Conservation (phyloP, 1,284 basidiomycete genomes). For the Stygiomarasmius scandens region DNA sequence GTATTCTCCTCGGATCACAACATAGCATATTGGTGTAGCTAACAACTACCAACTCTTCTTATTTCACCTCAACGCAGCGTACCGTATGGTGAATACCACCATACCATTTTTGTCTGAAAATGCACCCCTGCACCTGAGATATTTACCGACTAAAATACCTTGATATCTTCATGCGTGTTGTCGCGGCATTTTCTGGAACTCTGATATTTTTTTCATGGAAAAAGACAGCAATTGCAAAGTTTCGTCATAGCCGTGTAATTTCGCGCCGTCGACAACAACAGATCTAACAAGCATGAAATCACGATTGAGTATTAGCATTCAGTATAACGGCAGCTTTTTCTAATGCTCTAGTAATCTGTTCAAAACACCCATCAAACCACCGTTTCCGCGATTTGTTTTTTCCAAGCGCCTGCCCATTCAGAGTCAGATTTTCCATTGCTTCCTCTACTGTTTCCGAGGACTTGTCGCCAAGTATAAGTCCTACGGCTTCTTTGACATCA, state of each 20-base stretch:
- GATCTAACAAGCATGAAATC: background rate
- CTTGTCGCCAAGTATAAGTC: conserved; percentile 23
- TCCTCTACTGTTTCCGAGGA: conserved; percentile 31
- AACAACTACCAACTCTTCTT: too few relatives aligned
- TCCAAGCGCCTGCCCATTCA: conserved; percentile 23
- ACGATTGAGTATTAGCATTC: background rate
- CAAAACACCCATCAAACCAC: conserved; percentile 68
- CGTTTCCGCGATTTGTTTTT: conserved; percentile 27
- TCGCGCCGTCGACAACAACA: too few relatives aligned
- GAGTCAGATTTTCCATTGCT: conserved; percentile 35
- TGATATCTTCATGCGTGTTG: too few relatives aligned
- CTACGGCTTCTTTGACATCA: conserved; percentile 36
- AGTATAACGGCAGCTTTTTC: conserved; percentile 1
- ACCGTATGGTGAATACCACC: background rate
- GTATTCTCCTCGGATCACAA: too few relatives aligned
- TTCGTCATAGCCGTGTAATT: background rate
- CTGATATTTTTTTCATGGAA: background rate
- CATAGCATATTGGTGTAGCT: too few relatives aligned
- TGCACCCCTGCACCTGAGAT: background rate
- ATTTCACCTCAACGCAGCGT: too few relatives aligned
- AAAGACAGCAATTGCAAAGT: too few relatives aligned
- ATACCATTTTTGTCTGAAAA: background rate
- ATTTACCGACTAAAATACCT: background rate
- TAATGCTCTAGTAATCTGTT: conserved; percentile 51
- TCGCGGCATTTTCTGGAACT: background rate